These are phyloP conservation scores for Yamadazyma kitorensis DNA, from an alignment of 805 yeast genomes.

Conservation along the genomic window DNA sequence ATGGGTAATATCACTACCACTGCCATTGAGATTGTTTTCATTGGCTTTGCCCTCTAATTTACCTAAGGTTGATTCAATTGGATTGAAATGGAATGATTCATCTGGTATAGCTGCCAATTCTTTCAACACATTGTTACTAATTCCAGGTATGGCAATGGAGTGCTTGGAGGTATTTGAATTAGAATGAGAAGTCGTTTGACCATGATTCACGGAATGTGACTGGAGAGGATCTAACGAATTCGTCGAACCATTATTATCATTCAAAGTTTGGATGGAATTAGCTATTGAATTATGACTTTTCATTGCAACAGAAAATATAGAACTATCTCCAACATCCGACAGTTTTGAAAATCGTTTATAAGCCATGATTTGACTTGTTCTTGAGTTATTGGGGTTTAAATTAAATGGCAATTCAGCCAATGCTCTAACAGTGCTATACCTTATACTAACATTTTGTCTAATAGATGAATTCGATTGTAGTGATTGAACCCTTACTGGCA, in stretches of 20 bases:
- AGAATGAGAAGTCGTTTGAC: neutral
- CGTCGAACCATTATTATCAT: slow-evolving; percentile 5
- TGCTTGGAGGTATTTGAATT: slow-evolving; percentile 11
- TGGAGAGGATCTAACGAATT: too few relatives aligned
- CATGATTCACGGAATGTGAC: neutral
- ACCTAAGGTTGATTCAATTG: slow-evolving; percentile 67
- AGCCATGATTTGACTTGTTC: slow-evolving; percentile 1
- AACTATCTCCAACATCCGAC: slow-evolving; percentile 30
- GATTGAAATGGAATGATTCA: slow-evolving; percentile 59
- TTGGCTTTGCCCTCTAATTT: slow-evolving; percentile 59
- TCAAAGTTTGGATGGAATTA: slow-evolving; percentile 10
- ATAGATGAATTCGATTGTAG: slow-evolving; percentile 24
- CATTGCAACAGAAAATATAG: slow-evolving; percentile 31
- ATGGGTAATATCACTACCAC: slow-evolving; percentile 12
- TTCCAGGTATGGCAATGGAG: slow-evolving; percentile 56
- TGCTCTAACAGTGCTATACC: slow-evolving; percentile 38
- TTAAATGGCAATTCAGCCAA: slow-evolving; percentile 40
- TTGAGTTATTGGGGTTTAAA: slow-evolving; percentile 13
- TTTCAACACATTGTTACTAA: slow-evolving; percentile 37
- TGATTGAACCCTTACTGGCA: slow-evolving; percentile 18
- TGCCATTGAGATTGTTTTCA: slow-evolving; percentile 13
- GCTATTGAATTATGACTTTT: slow-evolving; percentile 15
- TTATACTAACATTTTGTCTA: slow-evolving; percentile 25
- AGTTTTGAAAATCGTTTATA: slow-evolving; percentile 20
- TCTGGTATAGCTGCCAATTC: slow-evolving; percentile 86